A percentile compares a stretch with the other conserved stretches of the same genome.
These are phyloP conservation scores for Petunia hybrid DNA, from an alignment of 305 asterid genomes.

Conservation along the genomic window DNA sequence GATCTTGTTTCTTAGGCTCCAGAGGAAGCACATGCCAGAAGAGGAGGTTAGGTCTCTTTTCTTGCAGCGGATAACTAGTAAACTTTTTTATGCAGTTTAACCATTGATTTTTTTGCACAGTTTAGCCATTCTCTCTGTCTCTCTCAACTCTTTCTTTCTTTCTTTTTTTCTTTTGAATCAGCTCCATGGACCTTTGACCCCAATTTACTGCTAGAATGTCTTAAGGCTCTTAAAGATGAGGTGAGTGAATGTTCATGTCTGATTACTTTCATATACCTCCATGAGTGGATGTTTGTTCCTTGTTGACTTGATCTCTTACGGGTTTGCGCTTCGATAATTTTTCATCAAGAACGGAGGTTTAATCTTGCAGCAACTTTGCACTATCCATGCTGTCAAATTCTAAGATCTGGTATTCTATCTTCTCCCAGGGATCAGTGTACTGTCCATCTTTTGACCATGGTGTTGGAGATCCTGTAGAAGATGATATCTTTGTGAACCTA, in stretches of 20 bases:
- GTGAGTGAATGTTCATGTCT: slow-evolving; percentile 43
- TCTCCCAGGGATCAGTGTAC: slow-evolving; percentile 77
- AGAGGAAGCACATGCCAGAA: slow-evolving; percentile 93
- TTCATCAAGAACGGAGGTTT: not conserved
- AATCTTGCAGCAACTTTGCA: not conserved
- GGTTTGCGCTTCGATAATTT: not conserved
- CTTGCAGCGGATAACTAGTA: slow-evolving; percentile 27
- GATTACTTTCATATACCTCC: slow-evolving; percentile 7
- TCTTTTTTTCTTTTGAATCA: slow-evolving; percentile 42
- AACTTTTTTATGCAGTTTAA: slow-evolving; percentile 14
- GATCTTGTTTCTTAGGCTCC: slow-evolving; percentile 70
- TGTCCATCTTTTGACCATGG: slow-evolving; percentile 98
- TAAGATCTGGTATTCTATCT: slow-evolving; percentile 13
- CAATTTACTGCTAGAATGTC: slow-evolving; percentile 68
- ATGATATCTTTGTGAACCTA: slow-evolving; percentile 82
- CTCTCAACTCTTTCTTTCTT: not conserved
- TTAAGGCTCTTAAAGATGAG: slow-evolving; percentile 67
- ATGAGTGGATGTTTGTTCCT: not conserved
- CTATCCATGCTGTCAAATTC: slow-evolving; percentile 4
- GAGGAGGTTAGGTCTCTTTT: slow-evolving; percentile 73
- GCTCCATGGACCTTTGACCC: slow-evolving; percentile 99
- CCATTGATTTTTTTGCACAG: slow-evolving; percentile 29
- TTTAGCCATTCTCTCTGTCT: not conserved
- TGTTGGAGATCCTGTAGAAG: slow-evolving; percentile 96
- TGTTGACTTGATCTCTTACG: slow-evolving; percentile 2